A percentile compares a stretch with the other conserved stretches of the same genome.
Conservation (phyloP, 768 basidiomycete species). For the Suillus sp. region DNA sequence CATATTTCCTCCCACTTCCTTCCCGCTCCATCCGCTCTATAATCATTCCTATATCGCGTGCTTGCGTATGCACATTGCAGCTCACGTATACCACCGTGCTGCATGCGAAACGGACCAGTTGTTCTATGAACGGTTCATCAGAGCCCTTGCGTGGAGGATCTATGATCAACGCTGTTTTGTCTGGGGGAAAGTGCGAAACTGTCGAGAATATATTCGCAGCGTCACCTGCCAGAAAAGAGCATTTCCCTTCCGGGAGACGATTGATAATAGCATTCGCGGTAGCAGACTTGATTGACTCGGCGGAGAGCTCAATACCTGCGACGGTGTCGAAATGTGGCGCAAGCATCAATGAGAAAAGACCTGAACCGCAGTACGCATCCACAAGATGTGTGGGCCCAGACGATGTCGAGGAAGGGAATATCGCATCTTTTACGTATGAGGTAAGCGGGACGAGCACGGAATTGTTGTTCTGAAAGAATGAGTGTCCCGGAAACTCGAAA, state of each 20-base stretch:
- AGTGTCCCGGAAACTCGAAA: constrained; percentile 85
- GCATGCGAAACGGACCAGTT: constrained; percentile 71
- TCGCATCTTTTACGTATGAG: constrained; percentile 76
- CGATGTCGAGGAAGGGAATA: constrained; percentile 43
- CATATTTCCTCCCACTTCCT: constrained; percentile 54
- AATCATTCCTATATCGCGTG: constrained; percentile 82
- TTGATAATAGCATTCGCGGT: constrained; percentile 69
- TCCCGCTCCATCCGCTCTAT: constrained; percentile 46
- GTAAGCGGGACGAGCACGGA: constrained; percentile 84
- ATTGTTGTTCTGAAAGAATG: constrained; percentile 99
- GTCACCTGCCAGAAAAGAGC: constrained; percentile 76
- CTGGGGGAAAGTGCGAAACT: constrained; percentile 65
- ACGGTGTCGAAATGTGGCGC: constrained; percentile 73
- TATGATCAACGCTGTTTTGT: constrained; percentile 69
- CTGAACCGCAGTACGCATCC: constrained; percentile 92
- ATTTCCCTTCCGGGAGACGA: constrained; percentile 52
- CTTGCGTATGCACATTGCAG: constrained; percentile 94
- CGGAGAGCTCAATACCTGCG: constrained; percentile 85
- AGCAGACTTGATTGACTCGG: constrained; percentile 69
- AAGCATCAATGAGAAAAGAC: constrained; percentile 85
- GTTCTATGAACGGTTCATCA: constrained; percentile 75
- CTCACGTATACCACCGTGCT: constrained; percentile 84
- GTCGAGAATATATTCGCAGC: constrained; percentile 82
- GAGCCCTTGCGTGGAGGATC: constrained; percentile 97
- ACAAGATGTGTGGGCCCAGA: constrained; percentile 78